Percentiles rank a stretch among this genome's conserved stretches.
Evolutionary conservation across 1,139 yeast genomes (phyloP).

Genomic region (Magnusiomyces suaveolens): DNA sequence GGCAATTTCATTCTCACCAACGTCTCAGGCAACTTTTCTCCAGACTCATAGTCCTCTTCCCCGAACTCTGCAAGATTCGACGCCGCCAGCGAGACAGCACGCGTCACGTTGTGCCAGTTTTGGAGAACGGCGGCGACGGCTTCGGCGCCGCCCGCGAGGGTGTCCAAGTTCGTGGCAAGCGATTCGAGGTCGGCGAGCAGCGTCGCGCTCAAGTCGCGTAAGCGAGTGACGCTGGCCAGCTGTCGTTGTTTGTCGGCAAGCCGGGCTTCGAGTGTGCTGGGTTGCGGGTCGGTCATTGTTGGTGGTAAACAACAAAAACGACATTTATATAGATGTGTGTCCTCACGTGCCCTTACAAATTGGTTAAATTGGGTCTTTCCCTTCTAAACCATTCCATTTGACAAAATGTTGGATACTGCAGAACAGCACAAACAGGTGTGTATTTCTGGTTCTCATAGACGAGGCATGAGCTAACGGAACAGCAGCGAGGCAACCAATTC

Average conservation of each 20-base stretch:
- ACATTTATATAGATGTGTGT: no score
- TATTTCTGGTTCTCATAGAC: no score
- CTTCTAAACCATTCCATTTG: no score
- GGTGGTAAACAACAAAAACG: no score
- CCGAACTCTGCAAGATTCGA: conserved; percentile 2
- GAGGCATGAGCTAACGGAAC: no score
- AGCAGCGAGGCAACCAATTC: no score
- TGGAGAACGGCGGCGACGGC: conserved; percentile 35
- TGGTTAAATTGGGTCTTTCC: no score
- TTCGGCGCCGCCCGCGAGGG: conserved; percentile 50
- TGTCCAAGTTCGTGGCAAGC: conserved; percentile 41
- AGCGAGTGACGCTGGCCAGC: conserved; percentile 42
- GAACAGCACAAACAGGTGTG: no score
- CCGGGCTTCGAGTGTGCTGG: conserved; percentile 22
- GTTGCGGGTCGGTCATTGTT: no score
- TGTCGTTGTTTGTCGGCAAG: conserved; percentile 41
- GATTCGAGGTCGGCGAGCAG: conserved; percentile 42
- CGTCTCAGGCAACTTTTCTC: conserved; percentile 49
- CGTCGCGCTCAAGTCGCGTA: conserved; percentile 40
- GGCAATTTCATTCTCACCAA: conserved; percentile 46
- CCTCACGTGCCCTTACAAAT: no score
- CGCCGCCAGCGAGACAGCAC: conserved; percentile 60
- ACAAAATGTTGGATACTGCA: no score
- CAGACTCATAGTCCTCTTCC: conserved; percentile 39
- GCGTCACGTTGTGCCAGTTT: conserved; percentile 62